Evolutionary conservation across 2,329 filamentous ascomycete species (phyloP).

Genomic region (Ophiostoma angusticollis): DNA sequence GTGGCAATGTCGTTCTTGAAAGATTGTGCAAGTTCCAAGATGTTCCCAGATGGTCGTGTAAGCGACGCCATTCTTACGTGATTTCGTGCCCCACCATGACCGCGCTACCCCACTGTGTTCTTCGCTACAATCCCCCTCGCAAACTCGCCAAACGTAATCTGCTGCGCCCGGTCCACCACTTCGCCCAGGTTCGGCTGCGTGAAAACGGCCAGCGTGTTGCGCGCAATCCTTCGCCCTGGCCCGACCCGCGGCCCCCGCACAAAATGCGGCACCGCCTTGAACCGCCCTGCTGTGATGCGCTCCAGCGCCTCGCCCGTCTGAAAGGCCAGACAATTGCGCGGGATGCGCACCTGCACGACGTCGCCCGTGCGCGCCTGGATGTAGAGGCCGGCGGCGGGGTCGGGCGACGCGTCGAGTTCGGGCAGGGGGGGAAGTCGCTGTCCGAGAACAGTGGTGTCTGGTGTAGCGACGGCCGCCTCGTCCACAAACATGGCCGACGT

Average conservation of each 20-base stretch:
- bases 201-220: conserved; percentile 91
- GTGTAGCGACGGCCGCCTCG: conserved; percentile 36
- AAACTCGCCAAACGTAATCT: conserved; percentile 64
- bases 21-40: too few relatives aligned
- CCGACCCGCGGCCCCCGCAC: conserved; percentile 57
- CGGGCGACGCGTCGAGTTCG: conserved; percentile 65
- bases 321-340: conserved; percentile 82
- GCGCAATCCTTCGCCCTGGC: conserved; percentile 36
- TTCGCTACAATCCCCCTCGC: conserved; percentile 48
- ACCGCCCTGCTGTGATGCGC: conserved; percentile 77
- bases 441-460: conserved; percentile 18
- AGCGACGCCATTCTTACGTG: too few relatives aligned
- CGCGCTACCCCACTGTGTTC: conserved; percentile 35
- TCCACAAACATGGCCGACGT: conserved; percentile 96
- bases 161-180: conserved; percentile 55
- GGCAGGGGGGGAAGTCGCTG: conserved; percentile 36
- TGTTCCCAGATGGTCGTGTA: too few relatives aligned
- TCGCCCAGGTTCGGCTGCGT: conserved; percentile 89
- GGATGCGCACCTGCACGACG: conserved; percentile 85
- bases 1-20: too few relatives aligned
- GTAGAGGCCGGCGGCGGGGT: conserved; percentile 80
- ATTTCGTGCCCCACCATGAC: too few relatives aligned
- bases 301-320: conserved; percentile 91
- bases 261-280: conserved; percentile 93
- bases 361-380: conserved; percentile 74